Conservation (phyloP, 176 grass and related monocot genomes). For the Eragrostis curvula region DNA sequence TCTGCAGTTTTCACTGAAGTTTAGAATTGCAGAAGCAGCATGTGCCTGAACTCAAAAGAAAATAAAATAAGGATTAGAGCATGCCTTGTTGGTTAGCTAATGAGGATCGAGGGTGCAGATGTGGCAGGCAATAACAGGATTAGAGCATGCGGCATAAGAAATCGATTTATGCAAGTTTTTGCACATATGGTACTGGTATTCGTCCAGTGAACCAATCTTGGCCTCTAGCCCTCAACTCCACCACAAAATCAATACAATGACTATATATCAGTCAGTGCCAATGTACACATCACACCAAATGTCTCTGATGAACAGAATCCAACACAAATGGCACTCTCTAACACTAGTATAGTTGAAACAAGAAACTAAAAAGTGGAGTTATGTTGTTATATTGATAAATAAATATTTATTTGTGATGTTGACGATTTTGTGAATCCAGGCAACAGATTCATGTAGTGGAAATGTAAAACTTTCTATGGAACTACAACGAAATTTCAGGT, state of each 20-base stretch:
- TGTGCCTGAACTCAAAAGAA: slow-evolving; percentile 64
- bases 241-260: neutral
- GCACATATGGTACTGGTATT: neutral
- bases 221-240: neutral
- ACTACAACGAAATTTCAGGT: neutral
- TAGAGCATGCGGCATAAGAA: neutral
- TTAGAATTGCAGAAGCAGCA: slow-evolving; percentile 90
- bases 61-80: slow-evolving; percentile 37
- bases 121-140: slow-evolving; percentile 32
- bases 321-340: neutral
- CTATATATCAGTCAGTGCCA: neutral
- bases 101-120: neutral
- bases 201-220: slow-evolving; percentile 22
- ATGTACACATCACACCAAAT: neutral
- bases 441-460: neutral
- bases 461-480: neutral
- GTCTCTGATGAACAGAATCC: neutral
- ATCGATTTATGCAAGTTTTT: slow-evolving; percentile 2
- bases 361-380: neutral
- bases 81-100: slow-evolving; percentile 30
- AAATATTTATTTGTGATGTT: neutral
- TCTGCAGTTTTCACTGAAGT: slow-evolving; percentile 97
- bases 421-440: neutral
- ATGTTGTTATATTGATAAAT: neutral
- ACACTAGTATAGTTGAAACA: neutral